Base-by-base conservation (phyloP, 2,329 filamentous ascomycete species). In the Aschersonia sp. region DNA sequence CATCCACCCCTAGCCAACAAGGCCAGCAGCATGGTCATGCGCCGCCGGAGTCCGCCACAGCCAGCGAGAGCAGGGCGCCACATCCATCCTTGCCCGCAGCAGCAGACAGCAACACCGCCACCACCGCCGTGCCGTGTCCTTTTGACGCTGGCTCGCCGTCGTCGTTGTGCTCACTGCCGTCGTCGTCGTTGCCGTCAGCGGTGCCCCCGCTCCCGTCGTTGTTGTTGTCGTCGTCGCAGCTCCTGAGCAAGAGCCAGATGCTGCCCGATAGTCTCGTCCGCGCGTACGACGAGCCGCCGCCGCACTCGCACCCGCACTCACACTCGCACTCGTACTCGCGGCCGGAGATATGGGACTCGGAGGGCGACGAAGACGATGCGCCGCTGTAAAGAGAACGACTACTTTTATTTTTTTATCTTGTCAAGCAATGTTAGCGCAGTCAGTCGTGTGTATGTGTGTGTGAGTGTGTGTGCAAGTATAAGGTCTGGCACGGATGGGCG, bases 161-260 rank as follows among this genome's bases (percentile, higher is more conserved):
- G 22, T 22, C 22, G 22, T 22, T 22, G 22, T 22, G 22, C 22
- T 22, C 22, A 2, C 22, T 22, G 22, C 22, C 22, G 22, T 22
- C 22, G 22, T 22, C 22, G 22, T 22, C 22, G 22, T 22, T 22
- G 22, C 22, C 22, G 22, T 22, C 22, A 22, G 22, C 22, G 22
- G 22, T 22, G 2, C 22, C 22, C 41, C 51, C 51, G 8, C 35
- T 45, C 37, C 53, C 51, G 42, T 53, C 49, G 12, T 46, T 50
- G 14, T 43, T 49, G 52, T 47, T n/a, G 51, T 57, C 14, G 7
- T 55, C 59, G 2, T 74, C 72, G 7, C 71, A 79, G 57, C 61
- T 76, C 14, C 56, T 71, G 49, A 68, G 69, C 2, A 68, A 65
- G 53, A 76, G 73, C 51, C 73, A 77, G 58, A 68, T 75, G 61